phyloP scores from a whole-genome alignment of 108 stramenopile genomes.

The Aurantiochytrium sp. region DNA sequence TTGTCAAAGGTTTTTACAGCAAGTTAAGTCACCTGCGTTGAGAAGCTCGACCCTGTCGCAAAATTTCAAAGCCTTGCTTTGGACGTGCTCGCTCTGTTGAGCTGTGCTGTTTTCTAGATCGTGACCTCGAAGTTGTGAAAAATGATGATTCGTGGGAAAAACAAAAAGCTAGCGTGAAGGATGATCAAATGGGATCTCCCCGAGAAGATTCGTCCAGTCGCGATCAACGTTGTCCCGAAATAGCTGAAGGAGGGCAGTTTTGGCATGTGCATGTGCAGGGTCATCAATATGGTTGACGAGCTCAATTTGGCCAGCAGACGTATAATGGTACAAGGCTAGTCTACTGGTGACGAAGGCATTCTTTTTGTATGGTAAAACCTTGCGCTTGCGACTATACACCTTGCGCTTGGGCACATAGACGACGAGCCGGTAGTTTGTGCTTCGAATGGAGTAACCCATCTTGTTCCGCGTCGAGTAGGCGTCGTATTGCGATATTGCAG shows the following conservation, averaged over 20 bases:
- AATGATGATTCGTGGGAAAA: background rate
- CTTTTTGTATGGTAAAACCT: background rate
- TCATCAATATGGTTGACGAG: background rate
- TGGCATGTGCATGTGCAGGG: background rate
- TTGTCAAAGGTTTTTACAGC: no score
- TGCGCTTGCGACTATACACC: background rate
- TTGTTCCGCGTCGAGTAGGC: background rate
- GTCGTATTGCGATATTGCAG: slow-evolving; percentile 6
- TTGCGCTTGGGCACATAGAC: background rate
- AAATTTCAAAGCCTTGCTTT: no score
- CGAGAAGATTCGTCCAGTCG: background rate
- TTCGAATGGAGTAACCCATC: slow-evolving; percentile 24
- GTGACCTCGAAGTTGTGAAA: background rate
- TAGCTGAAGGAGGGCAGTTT: background rate
- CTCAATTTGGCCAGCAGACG: background rate
- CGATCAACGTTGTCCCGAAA: background rate
- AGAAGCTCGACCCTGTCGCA: no score
- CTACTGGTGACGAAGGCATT: background rate
- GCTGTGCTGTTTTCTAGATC: background rate
- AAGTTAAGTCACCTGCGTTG: no score
- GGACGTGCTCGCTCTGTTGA: no score
- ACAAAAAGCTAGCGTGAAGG: background rate
- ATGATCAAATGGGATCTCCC: background rate
- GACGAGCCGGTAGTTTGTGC: background rate
- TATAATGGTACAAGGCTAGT: background rate